phyloP scores from a whole-genome alignment of 441 rosid species.

The Erodium moschatum region DNA sequence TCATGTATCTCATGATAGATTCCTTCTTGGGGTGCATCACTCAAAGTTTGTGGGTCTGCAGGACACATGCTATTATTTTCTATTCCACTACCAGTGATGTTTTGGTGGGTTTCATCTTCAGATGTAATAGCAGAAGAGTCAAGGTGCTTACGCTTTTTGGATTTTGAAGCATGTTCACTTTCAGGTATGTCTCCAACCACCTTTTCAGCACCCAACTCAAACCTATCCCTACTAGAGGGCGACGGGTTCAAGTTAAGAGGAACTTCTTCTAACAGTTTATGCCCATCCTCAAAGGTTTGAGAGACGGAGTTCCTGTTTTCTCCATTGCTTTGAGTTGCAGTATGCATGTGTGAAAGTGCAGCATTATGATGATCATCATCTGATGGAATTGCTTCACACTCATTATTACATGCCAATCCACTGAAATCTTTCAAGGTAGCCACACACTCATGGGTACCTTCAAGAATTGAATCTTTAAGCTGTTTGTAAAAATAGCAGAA shows the following conservation, averaged over 20 bases:
- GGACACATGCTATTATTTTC: constrained; percentile 3
- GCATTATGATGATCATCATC: neutral
- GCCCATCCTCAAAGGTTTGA: neutral
- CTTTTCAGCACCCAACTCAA: constrained; percentile 23
- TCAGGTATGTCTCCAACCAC: constrained; percentile 9
- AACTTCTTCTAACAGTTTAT: neutral
- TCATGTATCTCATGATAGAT: neutral
- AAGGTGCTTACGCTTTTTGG: constrained; percentile 30
- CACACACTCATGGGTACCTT: constrained; percentile 17
- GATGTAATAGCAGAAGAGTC: neutral
- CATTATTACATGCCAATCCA: neutral
- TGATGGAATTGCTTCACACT: neutral
- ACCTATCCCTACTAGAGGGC: constrained; percentile 7
- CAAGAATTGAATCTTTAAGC: constrained; percentile 35
- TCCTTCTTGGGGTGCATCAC: constrained; percentile 7
- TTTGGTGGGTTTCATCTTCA: constrained; percentile 12
- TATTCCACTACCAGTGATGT: neutral
- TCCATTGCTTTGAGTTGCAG: neutral
- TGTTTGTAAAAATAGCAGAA: constrained; percentile 21
- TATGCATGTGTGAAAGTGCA: neutral
- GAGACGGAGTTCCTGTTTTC: neutral
- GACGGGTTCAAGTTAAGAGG: neutral
- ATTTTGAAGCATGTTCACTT: constrained; percentile 20
- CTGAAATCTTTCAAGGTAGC: neutral
- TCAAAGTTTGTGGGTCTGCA: constrained; percentile 7